Evolutionary conservation across 116 monocot species (phyloP).

Genomic region (Papilionanthe hybrid): DNA sequence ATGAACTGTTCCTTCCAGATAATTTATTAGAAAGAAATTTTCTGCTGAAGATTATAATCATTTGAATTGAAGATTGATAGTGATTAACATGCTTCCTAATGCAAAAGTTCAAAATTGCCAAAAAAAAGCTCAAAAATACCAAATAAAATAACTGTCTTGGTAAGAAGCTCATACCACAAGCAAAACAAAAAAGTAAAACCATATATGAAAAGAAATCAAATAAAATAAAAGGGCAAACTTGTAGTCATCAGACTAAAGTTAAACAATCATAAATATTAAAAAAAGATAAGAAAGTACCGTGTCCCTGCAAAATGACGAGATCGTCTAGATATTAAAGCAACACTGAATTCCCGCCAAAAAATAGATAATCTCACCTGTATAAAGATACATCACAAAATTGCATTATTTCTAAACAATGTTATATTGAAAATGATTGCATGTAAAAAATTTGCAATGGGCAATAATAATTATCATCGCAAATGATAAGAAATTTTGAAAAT

Average conservation of each 20-base stretch:
- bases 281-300: constrained; percentile 43
- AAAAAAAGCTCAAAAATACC: not conserved
- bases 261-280: not conserved
- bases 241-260: not conserved
- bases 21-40: not conserved
- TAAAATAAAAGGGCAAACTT: not conserved
- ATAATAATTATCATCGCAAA: not conserved
- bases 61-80: not conserved
- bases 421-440: not conserved
- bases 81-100: not conserved
- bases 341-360: constrained; percentile 79
- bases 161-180: not conserved
- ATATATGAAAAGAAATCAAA: not conserved
- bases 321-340: constrained; percentile 76
- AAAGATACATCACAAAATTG: not conserved
- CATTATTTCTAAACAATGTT: not conserved
- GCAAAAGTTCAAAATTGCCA: not conserved
- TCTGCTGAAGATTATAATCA: not conserved
- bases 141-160: not conserved
- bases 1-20: not conserved
- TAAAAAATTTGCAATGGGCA: not conserved
- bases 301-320: constrained; percentile 99
- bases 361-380: constrained; percentile 69
- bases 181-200: not conserved
- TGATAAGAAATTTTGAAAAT: not conserved